Evolutionary conservation across 2,329 filamentous ascomycete genomes (phyloP), one percentile per base, ranked within the genome.

Genomic region (Cordyceps tenuipes): DNA sequence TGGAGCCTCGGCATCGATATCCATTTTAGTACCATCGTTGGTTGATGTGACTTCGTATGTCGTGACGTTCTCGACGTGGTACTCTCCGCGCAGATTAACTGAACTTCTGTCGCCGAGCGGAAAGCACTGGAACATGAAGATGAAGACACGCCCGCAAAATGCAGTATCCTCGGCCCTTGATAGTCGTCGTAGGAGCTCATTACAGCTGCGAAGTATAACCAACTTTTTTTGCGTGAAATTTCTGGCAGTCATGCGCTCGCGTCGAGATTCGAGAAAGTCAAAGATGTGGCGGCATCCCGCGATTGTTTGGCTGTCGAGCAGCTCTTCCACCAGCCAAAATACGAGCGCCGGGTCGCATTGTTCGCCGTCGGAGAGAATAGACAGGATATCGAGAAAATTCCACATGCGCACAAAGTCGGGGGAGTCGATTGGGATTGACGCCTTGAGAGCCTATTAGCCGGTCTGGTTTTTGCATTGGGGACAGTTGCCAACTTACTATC

Each of bases 51-150:
- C 74, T 39, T 86, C 80, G 68, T 96, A 99, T 0, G 83, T 85
- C 1, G 95, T 99, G 59, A 92, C 84, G 77, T 99, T 99, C 68
- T 97, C 94, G 29, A 89, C 85, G 69, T 99, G 94, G 66, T 94
- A 99, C 75, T 97, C 93, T 66, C 94, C 94, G 56, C 94, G 85
- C 44, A 97, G 80, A 69, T 99, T 99, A 54, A 99, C 94, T 0
- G 94, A 97, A 71, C 94, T 97, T 71, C 93, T 94, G 73, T 99
- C 95, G 36, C 93, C 93, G 0, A 99, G 79, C 1, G 94, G 94
- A 68, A 99, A 97, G 72, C 91, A 96, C 72, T 99, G 94, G 73
- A 97, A 99, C 70, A 99, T 84, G 73, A 97, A 99, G 64, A 99
- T 97, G 73, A 97, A 97, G 29, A 99, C 94, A 44, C 94, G 84